Base-by-base conservation (phyloP, 106 monocot genomes). In the Acorus calamus region DNA sequence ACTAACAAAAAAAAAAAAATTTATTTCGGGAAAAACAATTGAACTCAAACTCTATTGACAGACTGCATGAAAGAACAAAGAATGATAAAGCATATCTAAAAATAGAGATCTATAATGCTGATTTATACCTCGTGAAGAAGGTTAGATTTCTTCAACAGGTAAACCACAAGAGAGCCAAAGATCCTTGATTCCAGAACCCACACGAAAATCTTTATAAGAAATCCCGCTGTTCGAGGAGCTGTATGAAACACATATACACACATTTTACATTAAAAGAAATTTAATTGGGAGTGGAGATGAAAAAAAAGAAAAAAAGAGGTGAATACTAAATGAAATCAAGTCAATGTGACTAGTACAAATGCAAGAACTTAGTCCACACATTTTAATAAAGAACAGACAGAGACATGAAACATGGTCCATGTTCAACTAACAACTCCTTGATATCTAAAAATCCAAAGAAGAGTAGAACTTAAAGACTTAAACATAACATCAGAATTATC, bases 161-260 rank as follows among this genome's bases (percentile, higher is more conserved):
- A 73, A 7, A 83, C 3, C 50, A 70, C 74, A 6, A 86, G 63
- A 3, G 78, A 69, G 2, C 93, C 93, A 13, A 89, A 2, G 28
- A 83, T 75, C 75, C 74, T 57, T 7, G 76, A 74, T 77, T 93
- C 93, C 71, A 93, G 62, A 70, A 93, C 69, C 93, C 93, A 89
- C 42, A 70, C 93, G 51, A 93, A 86, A 5, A 89, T 73, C 76
- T 89, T 93, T 6, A 89, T 83, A 10, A 93, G 72, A 59, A 93
- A 28, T 42, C 93, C 93, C 3, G 89, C 89, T 3, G 86, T 79
- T 7, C 93, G 80, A 44, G 93, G 93, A 67, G 89, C 93, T 93
- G 45, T 46, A 48, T 63, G 55, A 67, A 57, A 50, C 63, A 61
- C 6, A 56, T n/a, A n/a, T n/a, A n/a, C 42, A 52, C 7, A 2